phyloP scores from a whole-genome alignment of 495 filamentous ascomycete species.

The Annulohypoxylon bovei region DNA sequence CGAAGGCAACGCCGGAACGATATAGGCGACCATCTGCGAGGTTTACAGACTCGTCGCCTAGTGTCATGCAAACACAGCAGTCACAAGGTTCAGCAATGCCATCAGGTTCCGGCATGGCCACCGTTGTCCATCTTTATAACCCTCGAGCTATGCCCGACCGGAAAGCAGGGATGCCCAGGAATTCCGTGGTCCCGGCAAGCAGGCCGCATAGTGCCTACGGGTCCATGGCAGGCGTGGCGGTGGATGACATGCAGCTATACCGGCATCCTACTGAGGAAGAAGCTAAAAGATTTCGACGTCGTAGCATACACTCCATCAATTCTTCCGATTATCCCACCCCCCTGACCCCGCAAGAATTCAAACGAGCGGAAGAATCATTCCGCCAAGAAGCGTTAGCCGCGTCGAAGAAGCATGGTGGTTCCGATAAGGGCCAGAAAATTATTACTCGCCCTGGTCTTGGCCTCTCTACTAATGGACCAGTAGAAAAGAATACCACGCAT shows the following conservation, averaged over 20 bases:
- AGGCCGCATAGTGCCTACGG: constrained; percentile 60
- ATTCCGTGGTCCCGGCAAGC: constrained; percentile 42
- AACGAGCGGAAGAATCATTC: constrained; percentile 52
- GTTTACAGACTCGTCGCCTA: constrained; percentile 50
- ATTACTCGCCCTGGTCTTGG: constrained; percentile 28
- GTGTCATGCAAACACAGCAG: constrained; percentile 42
- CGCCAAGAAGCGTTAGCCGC: constrained; percentile 48
- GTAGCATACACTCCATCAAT: constrained; percentile 86
- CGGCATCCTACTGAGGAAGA: constrained; percentile 64
- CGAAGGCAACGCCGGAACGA: constrained; percentile 62
- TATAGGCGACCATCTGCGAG: constrained; percentile 62
- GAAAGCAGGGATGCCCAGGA: constrained; percentile 48
- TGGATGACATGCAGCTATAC: constrained; percentile 65
- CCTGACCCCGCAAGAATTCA: constrained; percentile 52
- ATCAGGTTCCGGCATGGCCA: constrained; percentile 49
- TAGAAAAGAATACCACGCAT: constrained; percentile 43
- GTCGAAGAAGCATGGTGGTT: constrained; percentile 44
- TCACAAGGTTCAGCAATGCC: constrained; percentile 48
- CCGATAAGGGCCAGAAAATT: constrained; percentile 52
- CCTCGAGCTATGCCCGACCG: constrained; percentile 39
- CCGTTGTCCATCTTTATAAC: constrained; percentile 56
- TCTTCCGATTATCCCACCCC: constrained; percentile 61
- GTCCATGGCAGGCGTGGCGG: constrained; percentile 46
- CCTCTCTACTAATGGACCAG: constrained; percentile 29
- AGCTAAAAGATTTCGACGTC: constrained; percentile 79